Evolutionary conservation across 768 basidiomycete genomes (phyloP).

Genomic region (Nevesoporus exiguus): DNA sequence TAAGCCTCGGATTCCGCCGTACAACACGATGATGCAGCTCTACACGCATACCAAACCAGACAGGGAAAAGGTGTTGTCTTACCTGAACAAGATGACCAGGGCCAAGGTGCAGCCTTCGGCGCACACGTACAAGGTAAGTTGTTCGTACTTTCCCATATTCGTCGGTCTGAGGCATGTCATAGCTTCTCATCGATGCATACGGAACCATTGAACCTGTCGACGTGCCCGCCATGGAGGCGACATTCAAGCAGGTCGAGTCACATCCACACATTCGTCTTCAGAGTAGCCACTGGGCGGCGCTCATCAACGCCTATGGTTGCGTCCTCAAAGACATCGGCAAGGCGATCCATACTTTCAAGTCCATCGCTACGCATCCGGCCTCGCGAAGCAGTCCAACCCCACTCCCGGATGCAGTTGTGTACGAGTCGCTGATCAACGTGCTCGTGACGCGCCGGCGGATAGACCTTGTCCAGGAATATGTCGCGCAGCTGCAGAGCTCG

Average conservation of each 20-base stretch:
- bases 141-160: neutral
- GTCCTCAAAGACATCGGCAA: slow-evolving; percentile 71
- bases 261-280: slow-evolving; percentile 30
- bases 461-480: slow-evolving; percentile 71
- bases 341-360: slow-evolving; percentile 74
- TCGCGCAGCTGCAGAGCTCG: slow-evolving; percentile 53
- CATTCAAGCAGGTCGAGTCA: slow-evolving; percentile 61
- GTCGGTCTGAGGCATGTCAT: neutral
- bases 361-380: slow-evolving; percentile 55
- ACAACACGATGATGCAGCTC: slow-evolving; percentile 98
- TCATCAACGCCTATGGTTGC: slow-evolving; percentile 89
- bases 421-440: slow-evolving; percentile 88
- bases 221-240: slow-evolving; percentile 61
- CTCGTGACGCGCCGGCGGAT: slow-evolving; percentile 73
- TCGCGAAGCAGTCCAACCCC: slow-evolving; percentile 30
- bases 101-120: slow-evolving; percentile 71
- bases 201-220: slow-evolving; percentile 84
- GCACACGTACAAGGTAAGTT: slow-evolving; percentile 88
- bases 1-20: slow-evolving; percentile 88
- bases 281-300: slow-evolving; percentile 73
- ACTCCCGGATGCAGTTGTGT: slow-evolving; percentile 78
- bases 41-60: slow-evolving; percentile 90
- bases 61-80: slow-evolving; percentile 70
- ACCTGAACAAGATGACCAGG: slow-evolving; percentile 60
- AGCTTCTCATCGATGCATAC: slow-evolving; percentile 89